Conservation (phyloP, 306 rosid species). For the Rosa chinensis region DNA sequence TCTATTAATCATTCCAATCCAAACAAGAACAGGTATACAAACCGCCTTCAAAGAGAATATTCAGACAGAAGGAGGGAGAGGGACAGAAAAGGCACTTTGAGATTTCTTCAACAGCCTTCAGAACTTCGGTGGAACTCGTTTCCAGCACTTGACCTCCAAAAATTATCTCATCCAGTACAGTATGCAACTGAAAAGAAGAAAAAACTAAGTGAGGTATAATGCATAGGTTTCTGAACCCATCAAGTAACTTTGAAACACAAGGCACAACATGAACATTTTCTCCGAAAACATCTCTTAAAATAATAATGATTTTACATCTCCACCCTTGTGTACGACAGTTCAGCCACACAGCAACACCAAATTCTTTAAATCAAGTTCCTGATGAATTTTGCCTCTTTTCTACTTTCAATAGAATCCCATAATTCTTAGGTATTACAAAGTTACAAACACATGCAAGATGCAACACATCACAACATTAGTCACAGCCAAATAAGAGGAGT, state of each 20-base stretch:
- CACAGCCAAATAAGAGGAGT: conserved; percentile 12
- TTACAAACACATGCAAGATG: conserved; percentile 1
- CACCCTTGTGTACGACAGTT: not conserved
- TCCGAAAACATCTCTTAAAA: not conserved
- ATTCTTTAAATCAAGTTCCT: conserved; percentile 2
- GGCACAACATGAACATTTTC: not conserved
- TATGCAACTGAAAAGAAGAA: conserved; percentile 57
- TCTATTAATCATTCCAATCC: not conserved
- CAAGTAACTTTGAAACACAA: not conserved
- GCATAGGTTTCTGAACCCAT: not conserved
- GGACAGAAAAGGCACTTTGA: conserved; percentile 54
- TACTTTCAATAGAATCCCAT: not conserved
- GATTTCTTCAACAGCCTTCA: conserved; percentile 85
- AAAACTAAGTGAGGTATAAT: conserved; percentile 8
- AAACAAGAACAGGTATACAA: not conserved
- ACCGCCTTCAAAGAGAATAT: not conserved
- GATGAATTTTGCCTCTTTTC: not conserved
- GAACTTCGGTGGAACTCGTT: conserved; percentile 82
- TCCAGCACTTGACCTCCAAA: conserved; percentile 94
- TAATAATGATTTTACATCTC: not conserved
- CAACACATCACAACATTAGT: conserved; percentile 9
- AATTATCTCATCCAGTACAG: conserved; percentile 79
- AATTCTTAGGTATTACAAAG: not conserved
- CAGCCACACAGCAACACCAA: not conserved
- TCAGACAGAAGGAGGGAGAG: not conserved